Base-by-base conservation (phyloP, 2,329 filamentous ascomycete species). In the Venturia nashicola region DNA sequence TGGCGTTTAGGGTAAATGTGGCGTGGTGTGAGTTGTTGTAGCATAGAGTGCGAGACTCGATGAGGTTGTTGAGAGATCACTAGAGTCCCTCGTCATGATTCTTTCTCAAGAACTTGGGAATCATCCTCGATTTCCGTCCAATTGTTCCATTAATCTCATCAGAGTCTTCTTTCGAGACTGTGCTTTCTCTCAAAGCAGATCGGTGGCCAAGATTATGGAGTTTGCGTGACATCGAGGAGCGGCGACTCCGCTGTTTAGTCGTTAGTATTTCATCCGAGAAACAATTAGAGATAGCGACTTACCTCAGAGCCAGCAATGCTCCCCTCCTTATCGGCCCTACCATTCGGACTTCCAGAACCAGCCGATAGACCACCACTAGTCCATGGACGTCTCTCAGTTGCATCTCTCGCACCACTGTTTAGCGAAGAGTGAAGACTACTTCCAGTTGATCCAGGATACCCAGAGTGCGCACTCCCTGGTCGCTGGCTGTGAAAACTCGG, bases 231-330 rank as follows among this genome's bases (percentile, higher is more conserved):
- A 57, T 34, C 3, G 51, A 57, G 14, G 51, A 57, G 11, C 32
- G 51, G 20, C 51, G 51, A 5, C 51, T 57, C 14, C 51, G 51
- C 51, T 57, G 11, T 36, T 9, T 5, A 34, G 18, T n/a, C 6
- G 8, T 57, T 18, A 57, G 27, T 20, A 36, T 3, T 20, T n/a
- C 1, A 2, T 5, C 11, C 7, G 5, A 36, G 11, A 18, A 16
- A 34, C 6, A 3, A 34, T 57, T 16, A 18, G 12, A 5, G 6
- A n/a, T 27, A 9, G 18, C 1, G 9, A 36, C 4, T 2, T 36
- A 57, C 51, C 51, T 57, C 51, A 57, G 51, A 57, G 27, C 32
- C 51, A 18, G 51, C 51, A 36, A 57, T 36, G n/a, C 51, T 57
- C 27, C 51, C 32, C 16, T 32, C 32, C 32, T 57, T 57, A 6